Evolutionary conservation across 768 basidiomycete genomes (phyloP).

Genomic region (Nidula microcarpa): DNA sequence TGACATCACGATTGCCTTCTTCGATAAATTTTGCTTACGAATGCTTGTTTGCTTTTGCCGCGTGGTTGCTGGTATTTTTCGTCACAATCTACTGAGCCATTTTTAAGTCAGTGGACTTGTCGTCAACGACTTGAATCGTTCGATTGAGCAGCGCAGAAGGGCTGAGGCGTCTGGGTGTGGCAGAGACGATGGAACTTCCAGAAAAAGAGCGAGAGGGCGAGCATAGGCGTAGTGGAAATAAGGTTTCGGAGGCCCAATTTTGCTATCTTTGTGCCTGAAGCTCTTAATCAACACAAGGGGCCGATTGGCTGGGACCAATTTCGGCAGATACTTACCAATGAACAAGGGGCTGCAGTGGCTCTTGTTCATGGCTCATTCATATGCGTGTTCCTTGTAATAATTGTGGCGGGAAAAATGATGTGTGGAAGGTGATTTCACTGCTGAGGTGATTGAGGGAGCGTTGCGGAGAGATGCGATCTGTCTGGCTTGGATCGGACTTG

Average conservation of each 20-base stretch:
- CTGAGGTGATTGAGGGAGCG: neutral
- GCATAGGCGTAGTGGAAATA: constrained; percentile 13
- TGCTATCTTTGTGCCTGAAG: too few species aligned
- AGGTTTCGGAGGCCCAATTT: constrained; percentile 19
- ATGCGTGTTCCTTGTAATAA: neutral
- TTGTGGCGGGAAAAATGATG: neutral
- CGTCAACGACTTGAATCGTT: neutral
- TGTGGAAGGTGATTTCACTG: neutral
- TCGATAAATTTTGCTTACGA: constrained; percentile 1
- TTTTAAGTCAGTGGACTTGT: neutral
- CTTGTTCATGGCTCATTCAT: too few species aligned
- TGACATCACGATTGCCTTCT: constrained; percentile 2
- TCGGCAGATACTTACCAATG: too few species aligned
- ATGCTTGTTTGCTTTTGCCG: neutral
- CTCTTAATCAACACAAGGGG: too few species aligned
- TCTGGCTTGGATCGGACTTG: neutral
- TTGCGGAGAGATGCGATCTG: neutral
- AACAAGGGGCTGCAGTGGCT: too few species aligned
- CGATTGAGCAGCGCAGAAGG: neutral
- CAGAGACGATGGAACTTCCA: too few species aligned
- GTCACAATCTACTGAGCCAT: neutral
- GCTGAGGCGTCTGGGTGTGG: constrained; percentile 1
- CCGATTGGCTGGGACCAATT: too few species aligned
- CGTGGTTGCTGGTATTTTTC: neutral
- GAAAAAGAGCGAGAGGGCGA: constrained; percentile 4